Evolutionary conservation across 192 early-diverging fungal genomes (phyloP), one percentile per base, ranked within the genome.

Genomic region (Pecoramyces ruminantium): DNA sequence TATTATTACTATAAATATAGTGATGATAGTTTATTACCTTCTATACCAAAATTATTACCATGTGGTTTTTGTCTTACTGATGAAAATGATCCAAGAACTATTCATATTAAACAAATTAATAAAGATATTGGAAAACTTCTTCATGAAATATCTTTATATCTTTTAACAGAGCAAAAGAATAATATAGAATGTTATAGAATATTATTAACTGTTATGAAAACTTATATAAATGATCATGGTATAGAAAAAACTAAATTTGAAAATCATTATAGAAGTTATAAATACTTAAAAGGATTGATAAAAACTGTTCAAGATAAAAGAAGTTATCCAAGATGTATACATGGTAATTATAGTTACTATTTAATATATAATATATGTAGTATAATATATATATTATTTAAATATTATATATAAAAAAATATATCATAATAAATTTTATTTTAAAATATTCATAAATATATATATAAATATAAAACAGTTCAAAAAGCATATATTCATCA

Each of bases 181-280:
- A 93, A 96, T 83, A 90, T 94, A 3, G 94, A 93, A 79, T 90
- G 88, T 81, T 87, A 92, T 81, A 94, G 93, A 79, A 85, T 87
- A 28, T 78, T 94, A 30, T 84, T 94, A 58, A 89, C 91, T 77
- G 85, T 90, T 81, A 81, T 84, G 15, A 80, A 85, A 30, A 67
- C 79, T 27, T 82, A 80, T 39, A 80, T 88, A 30, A 85, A 84
- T 81, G 79, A 86, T 78, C 78, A 78, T 30, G 78, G 29, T 78
- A 51, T 78, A 21, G 34, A 78, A 30, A 30, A 30, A 38, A 38
- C 18, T 38, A 78, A 25, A 38, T 78, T 30, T 21, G 78, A 78
- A 18, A 30, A 78, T 30, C 29, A 30, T 38, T 30, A 30, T 78
- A 78, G 21, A 38, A 30, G 29, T 30, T 78, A 78, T 38, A 78